Evolutionary conservation across 2,329 filamentous ascomycete genomes (phyloP).

Genomic region (Xylaria arbuscula): DNA sequence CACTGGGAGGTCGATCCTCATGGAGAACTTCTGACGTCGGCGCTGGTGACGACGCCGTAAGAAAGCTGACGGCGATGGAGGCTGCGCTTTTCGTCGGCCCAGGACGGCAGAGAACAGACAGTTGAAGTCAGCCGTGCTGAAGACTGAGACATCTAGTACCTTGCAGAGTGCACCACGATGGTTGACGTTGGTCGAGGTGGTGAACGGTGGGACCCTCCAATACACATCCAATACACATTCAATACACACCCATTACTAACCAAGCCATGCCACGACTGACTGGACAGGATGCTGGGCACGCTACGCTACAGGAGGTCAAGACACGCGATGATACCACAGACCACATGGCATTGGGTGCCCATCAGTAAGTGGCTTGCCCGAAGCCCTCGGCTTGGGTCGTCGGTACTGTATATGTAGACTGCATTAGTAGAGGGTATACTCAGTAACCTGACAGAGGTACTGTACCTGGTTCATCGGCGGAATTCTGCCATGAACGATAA

Average conservation of each 20-base stretch:
- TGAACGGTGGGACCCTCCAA: slow-evolving; percentile 31
- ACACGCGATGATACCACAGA: slow-evolving; percentile 37
- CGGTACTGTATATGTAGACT: slow-evolving; percentile 2
- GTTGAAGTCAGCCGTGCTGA: slow-evolving; percentile 17
- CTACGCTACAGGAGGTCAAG: slow-evolving; percentile 19
- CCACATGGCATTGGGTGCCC: slow-evolving; percentile 37
- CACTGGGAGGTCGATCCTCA: slow-evolving; percentile 18
- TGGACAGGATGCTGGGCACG: background rate
- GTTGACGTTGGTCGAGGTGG: slow-evolving; percentile 20
- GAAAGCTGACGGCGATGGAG: slow-evolving; percentile 1
- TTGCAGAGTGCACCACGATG: slow-evolving; percentile 31
- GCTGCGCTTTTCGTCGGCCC: slow-evolving; percentile 31
- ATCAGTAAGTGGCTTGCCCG: slow-evolving; percentile 36
- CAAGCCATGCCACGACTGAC: background rate
- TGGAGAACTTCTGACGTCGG: slow-evolving; percentile 25
- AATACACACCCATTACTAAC: background rate
- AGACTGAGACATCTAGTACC: slow-evolving; percentile 27
- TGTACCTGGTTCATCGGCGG: background rate
- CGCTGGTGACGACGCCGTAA: slow-evolving; percentile 14
- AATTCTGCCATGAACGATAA: slow-evolving; percentile 5
- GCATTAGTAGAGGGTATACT: background rate
- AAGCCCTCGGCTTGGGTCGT: slow-evolving; percentile 36
- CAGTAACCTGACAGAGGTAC: background rate
- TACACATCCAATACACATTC: background rate
- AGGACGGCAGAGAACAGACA: background rate